Base-by-base conservation (phyloP, 2,329 filamentous ascomycete genomes). In the Cladosporium sp. region DNA sequence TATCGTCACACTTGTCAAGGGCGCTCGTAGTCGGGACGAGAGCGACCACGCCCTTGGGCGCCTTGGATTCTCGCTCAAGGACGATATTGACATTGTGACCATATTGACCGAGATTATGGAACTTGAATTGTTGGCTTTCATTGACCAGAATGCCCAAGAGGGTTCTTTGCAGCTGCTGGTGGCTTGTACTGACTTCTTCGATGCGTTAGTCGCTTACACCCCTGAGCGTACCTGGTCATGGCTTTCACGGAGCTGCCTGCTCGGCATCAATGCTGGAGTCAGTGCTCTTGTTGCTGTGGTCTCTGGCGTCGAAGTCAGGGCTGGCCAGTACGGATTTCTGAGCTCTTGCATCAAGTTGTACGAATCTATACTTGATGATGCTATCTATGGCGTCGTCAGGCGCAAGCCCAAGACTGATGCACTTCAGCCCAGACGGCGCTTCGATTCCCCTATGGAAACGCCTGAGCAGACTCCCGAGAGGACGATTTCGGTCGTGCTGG, bases 171-270 rank as follows among this genome's bases (percentile, higher is more conserved):
- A 88, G 40, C 83, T 96, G 31, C 83, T 89, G 1, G 84, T 93
- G 57, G 87, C 91, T 28, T 96, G 92, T 75, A 79, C 93, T 26
- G 89, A 92, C 62, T 97, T 98, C 72, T 81, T 96, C 44, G 86
- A 90, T 70, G 87, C 89, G 2, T 80, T 96, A 21, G 78, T 95
- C 29, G 83, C 85, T 11, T 71, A 90, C n/a, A 87, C 90, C 61
- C 94, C 95, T 0, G 91, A 90, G 65, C 85, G 93, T 67, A 88
- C 97, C 6, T 98, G 95, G 93, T 93, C 94, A 3, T 91, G 94
- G 75, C 85, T 99, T 72, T 88, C 89, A 3, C 88, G 92, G 65
- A 96, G 92, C 76, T 88, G 89, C 68, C 81, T 99, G 21, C 83
- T 99, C 55, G 90, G 91, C 70, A 86, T 88, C 6, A 89, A 92